Conservation (phyloP, 2,329 filamentous ascomycete species). For the Niveomyces coronatus region DNA sequence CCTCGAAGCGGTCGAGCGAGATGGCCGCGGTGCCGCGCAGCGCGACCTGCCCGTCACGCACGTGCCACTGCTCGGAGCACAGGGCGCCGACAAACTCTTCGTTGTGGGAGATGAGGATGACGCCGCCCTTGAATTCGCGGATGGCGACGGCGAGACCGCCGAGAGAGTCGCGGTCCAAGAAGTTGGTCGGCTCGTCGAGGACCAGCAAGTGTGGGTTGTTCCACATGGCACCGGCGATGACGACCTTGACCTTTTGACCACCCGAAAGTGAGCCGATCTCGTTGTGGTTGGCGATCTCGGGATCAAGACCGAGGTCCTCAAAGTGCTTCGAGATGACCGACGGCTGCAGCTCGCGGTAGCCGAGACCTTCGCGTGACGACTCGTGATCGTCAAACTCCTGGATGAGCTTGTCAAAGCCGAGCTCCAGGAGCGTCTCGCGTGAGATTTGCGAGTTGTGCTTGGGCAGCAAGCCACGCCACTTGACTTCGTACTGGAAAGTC, state of each 20-base stretch:
- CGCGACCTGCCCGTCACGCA: conserved; percentile 76
- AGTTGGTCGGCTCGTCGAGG: conserved; percentile 97
- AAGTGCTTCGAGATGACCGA: conserved; percentile 97
- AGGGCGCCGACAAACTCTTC: conserved; percentile 96
- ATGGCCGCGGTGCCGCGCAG: conserved; percentile 71
- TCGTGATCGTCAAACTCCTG: conserved; percentile 99
- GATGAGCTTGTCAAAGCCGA: conserved; percentile 84
- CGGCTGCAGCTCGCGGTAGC: conserved; percentile 87
- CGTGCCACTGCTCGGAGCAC: conserved; percentile 93
- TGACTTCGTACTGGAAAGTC: conserved; percentile 96
- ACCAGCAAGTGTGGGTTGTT: conserved; percentile 97
- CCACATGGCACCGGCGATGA: conserved; percentile 94
- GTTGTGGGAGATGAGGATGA: conserved; percentile 99
- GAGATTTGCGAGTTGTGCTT: conserved; percentile 92
- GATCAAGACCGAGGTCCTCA: conserved; percentile 89
- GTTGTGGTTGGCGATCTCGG: conserved; percentile 98
- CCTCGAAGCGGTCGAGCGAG: conserved; percentile 76
- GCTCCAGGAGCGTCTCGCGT: conserved; percentile 76
- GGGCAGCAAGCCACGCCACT: conserved; percentile 81
- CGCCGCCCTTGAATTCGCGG: conserved; percentile 94
- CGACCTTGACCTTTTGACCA: conserved; percentile 98
- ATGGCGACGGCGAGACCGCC: conserved; percentile 96
- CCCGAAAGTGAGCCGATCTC: conserved; percentile 92
- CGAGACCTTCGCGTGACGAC: conserved; percentile 93
- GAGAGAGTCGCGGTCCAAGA: conserved; percentile 94